Percentiles rank a stretch among this genome's conserved stretches.
These are phyloP conservation scores for Harringtonia aguacate DNA, from an alignment of 2,329 filamentous ascomycete species.

Conservation along the genomic window DNA sequence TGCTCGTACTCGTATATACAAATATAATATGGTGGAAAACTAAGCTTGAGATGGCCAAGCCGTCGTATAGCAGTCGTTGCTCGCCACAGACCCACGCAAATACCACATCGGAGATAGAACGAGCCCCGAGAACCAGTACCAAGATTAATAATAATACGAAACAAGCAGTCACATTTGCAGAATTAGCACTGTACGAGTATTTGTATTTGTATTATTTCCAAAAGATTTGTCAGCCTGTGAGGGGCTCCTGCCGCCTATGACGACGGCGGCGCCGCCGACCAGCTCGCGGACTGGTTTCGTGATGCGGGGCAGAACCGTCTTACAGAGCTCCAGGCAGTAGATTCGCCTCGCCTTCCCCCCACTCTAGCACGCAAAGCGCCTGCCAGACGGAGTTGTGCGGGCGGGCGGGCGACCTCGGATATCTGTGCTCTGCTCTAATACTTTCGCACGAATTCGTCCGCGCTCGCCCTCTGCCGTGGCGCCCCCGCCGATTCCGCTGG, in stretches of 20 bases:
- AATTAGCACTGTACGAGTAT: too few species aligned
- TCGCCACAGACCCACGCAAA: too few species aligned
- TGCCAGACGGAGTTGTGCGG: neutral
- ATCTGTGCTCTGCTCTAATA: conserved; percentile 8
- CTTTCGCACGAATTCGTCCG: neutral
- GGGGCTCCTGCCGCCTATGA: conserved; percentile 6
- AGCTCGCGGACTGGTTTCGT: conserved; percentile 6
- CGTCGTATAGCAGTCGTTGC: too few species aligned
- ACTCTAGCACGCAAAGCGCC: neutral
- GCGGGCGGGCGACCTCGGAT: conserved; percentile 7
- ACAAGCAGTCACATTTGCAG: too few species aligned
- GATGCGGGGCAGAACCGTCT: conserved; percentile 8
- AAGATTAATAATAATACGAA: too few species aligned
- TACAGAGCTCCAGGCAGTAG: neutral
- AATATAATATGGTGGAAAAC: too few species aligned
- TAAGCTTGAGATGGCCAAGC: too few species aligned
- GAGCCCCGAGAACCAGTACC: too few species aligned
- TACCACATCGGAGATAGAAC: too few species aligned
- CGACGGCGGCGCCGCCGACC: too few species aligned
- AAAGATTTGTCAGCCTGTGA: conserved; percentile 3
- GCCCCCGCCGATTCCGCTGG: conserved; percentile 6
- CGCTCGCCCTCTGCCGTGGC: neutral
- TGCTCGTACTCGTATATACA: too few species aligned
- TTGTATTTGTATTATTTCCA: too few species aligned
- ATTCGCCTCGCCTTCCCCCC: neutral